Base-by-base conservation (phyloP, 2,329 filamentous ascomycete genomes). In the Trichoderma polysporum region DNA sequence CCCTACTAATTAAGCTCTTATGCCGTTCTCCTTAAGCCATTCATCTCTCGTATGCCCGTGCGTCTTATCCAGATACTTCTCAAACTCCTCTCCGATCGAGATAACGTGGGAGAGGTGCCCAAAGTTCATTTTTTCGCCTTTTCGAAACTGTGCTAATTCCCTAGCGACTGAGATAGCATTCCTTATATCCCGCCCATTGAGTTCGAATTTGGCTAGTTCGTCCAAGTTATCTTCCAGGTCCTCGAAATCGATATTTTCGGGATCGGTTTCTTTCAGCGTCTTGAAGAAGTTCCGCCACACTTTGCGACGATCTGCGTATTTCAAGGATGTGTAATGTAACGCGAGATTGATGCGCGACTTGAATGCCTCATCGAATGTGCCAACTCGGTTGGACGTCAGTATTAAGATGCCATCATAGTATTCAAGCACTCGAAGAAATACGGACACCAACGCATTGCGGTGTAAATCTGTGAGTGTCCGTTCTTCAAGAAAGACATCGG, bases 381-480 rank as follows among this genome's bases (percentile, higher is more conserved):
- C 79, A 1, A 82, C 78, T 1, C 80, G 77, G 70, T 83, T 84
- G 8, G 81, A 83, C 0, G 81, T 84, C 7, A 84, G 73, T 69
- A 80, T 80, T 0, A 82, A 70, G 58, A 82, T 79, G 1, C 80
- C 80, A 2, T 71, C 68, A 63, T 80, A 81, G 70, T 81, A 81
- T 64, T 82, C 80, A 0, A 82, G 70, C 0, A 77, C 73, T 0
- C 79, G 74, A 4, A 82, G 74, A 58, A 82, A 81, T 3, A 81
- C 79, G 77, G 19, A 29, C 1, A 58, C 54, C 15, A 58, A 35
- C 15, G 54, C 54, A 2, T 58, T 58, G 0, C 54, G 35, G 2
- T 41, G 49, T 0, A 47, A 12, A 1, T 58, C 52, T 49, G 53
- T 31, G 9, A 49, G 2, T 2, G n/a, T 37, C 19, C 62, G 52